These are phyloP conservation scores for Tetrapyrgos nigripes DNA, from an alignment of 1,284 basidiomycete genomes.

Conservation along the genomic window DNA sequence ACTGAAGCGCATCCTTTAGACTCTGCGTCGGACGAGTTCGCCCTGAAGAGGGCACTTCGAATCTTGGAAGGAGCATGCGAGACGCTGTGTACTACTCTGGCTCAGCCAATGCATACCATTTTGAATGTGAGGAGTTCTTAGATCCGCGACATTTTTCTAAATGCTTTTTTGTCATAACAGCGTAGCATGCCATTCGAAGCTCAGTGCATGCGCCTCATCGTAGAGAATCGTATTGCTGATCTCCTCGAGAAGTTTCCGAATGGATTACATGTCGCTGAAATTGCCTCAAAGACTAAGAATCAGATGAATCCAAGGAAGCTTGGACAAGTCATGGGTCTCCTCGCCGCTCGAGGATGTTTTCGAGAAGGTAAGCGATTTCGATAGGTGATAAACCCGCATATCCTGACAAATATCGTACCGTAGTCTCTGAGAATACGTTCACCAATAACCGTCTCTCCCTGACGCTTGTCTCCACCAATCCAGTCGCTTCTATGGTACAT, in stretches of 20 bases:
- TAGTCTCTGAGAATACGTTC: constrained; percentile 14
- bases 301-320: constrained; percentile 35
- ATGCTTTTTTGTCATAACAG: too few relatives aligned
- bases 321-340: constrained; percentile 40
- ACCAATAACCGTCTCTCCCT: constrained; percentile 17
- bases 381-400: too few relatives aligned
- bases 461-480: constrained; percentile 13
- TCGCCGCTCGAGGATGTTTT: constrained; percentile 45
- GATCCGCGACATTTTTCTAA: not conserved
- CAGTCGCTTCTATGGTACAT: not conserved
- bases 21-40: constrained; percentile 17
- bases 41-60: constrained; percentile 30
- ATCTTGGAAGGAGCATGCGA: constrained; percentile 39
- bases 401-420: not conserved
- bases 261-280: constrained; percentile 37
- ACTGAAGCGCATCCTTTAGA: constrained; percentile 34
- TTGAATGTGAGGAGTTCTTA: constrained; percentile 32
- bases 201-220: too few relatives aligned
- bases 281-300: constrained; percentile 34
- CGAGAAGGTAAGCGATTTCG: constrained; percentile 37
- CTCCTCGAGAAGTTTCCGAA: constrained; percentile 1
- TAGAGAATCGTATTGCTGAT: too few relatives aligned
- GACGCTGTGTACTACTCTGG: constrained; percentile 34
- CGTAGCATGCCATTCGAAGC: too few relatives aligned
- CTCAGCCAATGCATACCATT: constrained; percentile 36